Conservation (phyloP, 257 asterid species). For the Echium plantagineum region DNA sequence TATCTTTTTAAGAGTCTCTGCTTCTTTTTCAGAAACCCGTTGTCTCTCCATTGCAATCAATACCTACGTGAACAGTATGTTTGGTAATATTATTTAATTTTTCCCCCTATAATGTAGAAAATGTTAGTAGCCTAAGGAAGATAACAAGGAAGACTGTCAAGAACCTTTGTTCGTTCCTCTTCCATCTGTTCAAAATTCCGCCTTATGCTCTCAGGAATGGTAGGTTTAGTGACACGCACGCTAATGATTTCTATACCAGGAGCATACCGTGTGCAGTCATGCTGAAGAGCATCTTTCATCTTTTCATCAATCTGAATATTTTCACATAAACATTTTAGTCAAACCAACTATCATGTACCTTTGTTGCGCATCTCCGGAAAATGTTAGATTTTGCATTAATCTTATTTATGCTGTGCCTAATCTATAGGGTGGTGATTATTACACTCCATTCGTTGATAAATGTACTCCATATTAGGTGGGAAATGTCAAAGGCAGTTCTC, state of each 20-base stretch:
- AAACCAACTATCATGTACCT: neutral
- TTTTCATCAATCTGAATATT: constrained; percentile 78
- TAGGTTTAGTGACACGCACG: constrained; percentile 93
- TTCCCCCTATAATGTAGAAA: neutral
- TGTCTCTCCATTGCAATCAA: constrained; percentile 91
- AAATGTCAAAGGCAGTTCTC: no score
- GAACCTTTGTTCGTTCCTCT: constrained; percentile 96
- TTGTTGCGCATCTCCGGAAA: no score
- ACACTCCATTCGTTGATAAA: no score
- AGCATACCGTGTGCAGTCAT: constrained; percentile 96
- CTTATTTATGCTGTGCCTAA: no score
- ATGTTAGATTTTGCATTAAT: no score
- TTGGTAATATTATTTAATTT: neutral
- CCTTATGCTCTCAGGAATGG: constrained; percentile 78
- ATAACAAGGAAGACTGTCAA: constrained; percentile 8
- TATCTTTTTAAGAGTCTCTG: constrained; percentile 84
- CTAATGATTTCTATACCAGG: constrained; percentile 95
- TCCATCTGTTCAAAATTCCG: constrained; percentile 90
- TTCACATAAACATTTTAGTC: neutral
- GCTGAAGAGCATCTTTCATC: constrained; percentile 98
- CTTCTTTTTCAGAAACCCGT: constrained; percentile 94
- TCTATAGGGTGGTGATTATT: no score
- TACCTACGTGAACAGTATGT: constrained; percentile 31
- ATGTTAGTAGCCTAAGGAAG: constrained; percentile 7
- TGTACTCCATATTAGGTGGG: no score